A percentile compares a stretch with the other conserved stretches of the same genome.
Conservation (phyloP, 768 basidiomycete genomes). For the Arthromyces matolae region DNA sequence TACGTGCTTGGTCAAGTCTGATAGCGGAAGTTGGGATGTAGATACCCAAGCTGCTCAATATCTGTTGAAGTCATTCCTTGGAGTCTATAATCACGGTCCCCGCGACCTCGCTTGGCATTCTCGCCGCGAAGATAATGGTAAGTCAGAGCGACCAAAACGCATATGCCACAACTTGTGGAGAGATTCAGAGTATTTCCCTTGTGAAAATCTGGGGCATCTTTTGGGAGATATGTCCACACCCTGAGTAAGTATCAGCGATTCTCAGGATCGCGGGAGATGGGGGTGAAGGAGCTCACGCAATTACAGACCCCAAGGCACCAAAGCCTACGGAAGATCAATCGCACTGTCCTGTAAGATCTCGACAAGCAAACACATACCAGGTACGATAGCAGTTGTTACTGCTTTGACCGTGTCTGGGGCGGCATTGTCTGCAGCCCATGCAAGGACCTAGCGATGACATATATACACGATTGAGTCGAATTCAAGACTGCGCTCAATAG, state of each 20-base stretch:
- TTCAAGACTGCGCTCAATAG: no score
- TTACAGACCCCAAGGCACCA: slow-evolving; percentile 41
- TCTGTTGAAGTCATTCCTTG: slow-evolving; percentile 35
- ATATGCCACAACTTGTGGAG: slow-evolving; percentile 30
- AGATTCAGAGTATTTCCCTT: slow-evolving; percentile 46
- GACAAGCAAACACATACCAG: slow-evolving; percentile 23
- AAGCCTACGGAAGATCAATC: slow-evolving; percentile 24
- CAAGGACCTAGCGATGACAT: slow-evolving; percentile 37
- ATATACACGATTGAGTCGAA: no score
- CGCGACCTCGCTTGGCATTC: slow-evolving; percentile 39
- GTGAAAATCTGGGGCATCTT: slow-evolving; percentile 43
- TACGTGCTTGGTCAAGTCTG: slow-evolving; percentile 21
- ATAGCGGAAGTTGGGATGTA: slow-evolving; percentile 44
- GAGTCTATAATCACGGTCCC: slow-evolving; percentile 38
- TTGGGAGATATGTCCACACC: slow-evolving; percentile 46
- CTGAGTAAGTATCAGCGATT: slow-evolving; percentile 17
- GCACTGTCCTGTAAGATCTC: neutral
- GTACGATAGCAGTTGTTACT: slow-evolving; percentile 40
- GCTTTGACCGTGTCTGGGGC: slow-evolving; percentile 47
- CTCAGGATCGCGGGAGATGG: neutral
- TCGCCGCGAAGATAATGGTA: slow-evolving; percentile 38
- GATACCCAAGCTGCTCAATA: slow-evolving; percentile 37
- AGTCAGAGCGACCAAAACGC: slow-evolving; percentile 27
- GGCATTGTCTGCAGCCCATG: slow-evolving; percentile 48
- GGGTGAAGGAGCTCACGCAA: slow-evolving; percentile 32